Percentiles rank a stretch among this genome's conserved stretches.
These are phyloP conservation scores for Cafeteria roenbergensis DNA, from an alignment of 108 stramenopile species.

Conservation along the genomic window DNA sequence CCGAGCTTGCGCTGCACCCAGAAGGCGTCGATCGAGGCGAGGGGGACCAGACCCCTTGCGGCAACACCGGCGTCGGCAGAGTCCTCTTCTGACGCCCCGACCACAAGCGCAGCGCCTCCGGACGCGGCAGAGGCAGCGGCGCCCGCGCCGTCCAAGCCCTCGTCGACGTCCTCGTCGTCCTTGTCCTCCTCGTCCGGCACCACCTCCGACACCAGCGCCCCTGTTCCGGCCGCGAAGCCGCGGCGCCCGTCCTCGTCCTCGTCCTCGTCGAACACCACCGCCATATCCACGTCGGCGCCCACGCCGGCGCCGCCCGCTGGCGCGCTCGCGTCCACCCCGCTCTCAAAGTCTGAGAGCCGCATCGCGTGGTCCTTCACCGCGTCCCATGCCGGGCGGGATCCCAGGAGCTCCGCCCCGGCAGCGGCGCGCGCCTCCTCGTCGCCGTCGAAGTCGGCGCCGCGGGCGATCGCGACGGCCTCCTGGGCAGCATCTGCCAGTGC, in stretches of 20 bases:
- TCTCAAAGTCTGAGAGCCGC: conserved; percentile 65
- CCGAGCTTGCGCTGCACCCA: conserved; percentile 76
- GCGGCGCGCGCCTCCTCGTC: too few species aligned
- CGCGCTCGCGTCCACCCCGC: conserved; percentile 21
- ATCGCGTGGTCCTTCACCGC: conserved; percentile 26
- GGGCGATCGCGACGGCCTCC: too few species aligned
- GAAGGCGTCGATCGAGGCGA: conserved; percentile 91
- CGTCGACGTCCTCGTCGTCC: conserved; percentile 57
- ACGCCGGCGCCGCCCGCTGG: conserved; percentile 37
- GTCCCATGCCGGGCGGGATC: too few species aligned
- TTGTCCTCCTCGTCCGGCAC: conserved; percentile 43
- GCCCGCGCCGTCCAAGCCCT: conserved; percentile 23
- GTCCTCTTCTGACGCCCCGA: conserved; percentile 39
- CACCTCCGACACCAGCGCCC: conserved; percentile 42
- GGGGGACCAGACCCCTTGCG: conserved; percentile 36
- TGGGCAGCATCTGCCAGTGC: too few species aligned
- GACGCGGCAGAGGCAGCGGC: neutral
- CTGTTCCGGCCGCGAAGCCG: conserved; percentile 12
- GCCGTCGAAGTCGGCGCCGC: too few species aligned
- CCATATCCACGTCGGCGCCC: conserved; percentile 74
- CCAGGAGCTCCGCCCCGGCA: too few species aligned
- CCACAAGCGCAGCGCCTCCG: conserved; percentile 19
- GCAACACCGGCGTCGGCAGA: conserved; percentile 25
- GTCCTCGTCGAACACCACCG: conserved; percentile 84
- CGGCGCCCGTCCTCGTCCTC: conserved; percentile 58